phyloP scores from a whole-genome alignment of 345 rosid species.

The Linum tenue region DNA sequence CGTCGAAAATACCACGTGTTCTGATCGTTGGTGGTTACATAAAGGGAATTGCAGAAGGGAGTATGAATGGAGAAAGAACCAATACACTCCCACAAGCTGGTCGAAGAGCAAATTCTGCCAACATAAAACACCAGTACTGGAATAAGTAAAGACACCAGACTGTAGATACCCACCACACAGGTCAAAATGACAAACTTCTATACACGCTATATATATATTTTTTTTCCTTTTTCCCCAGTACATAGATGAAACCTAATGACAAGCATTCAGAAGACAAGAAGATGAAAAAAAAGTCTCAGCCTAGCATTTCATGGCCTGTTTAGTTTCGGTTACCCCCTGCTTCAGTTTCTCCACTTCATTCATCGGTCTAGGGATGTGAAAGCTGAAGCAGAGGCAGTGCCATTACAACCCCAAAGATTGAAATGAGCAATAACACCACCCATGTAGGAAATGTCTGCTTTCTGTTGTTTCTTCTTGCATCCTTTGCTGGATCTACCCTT shows the following conservation, averaged over 20 bases:
- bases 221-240: neutral
- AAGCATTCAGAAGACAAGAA: too few relatives aligned
- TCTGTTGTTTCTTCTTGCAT: conserved; percentile 36
- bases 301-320: too few relatives aligned
- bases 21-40: too few relatives aligned
- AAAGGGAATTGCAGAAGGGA: too few relatives aligned
- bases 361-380: conserved; percentile 10
- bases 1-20: too few relatives aligned
- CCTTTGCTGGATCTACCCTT: conserved; percentile 21
- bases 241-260: neutral
- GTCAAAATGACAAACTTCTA: neutral
- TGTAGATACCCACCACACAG: neutral
- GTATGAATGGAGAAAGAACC: too few relatives aligned
- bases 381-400: conserved; percentile 93
- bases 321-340: neutral
- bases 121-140: too few relatives aligned
- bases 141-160: neutral
- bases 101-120: too few relatives aligned
- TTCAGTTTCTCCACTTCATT: neutral
- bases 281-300: too few relatives aligned
- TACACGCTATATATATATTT: neutral
- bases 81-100: too few relatives aligned
- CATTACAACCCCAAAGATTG: conserved; percentile 87
- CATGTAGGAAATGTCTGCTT: conserved; percentile 73
- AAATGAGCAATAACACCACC: conserved; percentile 74